Percentiles rank a stretch among this genome's conserved stretches.
These are phyloP conservation scores for Ceratocystiopsis brevicomis DNA, from an alignment of 2,329 filamentous ascomycete species.

Conservation along the genomic window DNA sequence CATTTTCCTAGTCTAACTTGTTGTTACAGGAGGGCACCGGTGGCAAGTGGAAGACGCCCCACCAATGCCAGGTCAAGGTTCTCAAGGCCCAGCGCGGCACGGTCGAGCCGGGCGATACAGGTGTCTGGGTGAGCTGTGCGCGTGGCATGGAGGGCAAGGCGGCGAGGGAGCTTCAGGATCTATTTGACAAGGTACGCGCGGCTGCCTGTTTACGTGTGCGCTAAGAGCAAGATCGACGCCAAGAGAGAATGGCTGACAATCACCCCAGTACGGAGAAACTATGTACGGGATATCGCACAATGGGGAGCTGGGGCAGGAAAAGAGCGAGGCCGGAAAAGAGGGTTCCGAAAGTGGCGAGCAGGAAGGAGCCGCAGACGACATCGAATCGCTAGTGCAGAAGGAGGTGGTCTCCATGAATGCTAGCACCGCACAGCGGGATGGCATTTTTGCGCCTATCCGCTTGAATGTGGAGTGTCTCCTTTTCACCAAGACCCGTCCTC, in stretches of 20 bases:
- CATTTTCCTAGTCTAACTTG: neutral
- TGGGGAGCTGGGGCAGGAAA: slow-evolving; percentile 11
- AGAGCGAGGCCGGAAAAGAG: neutral
- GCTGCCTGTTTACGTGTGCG: neutral
- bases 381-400: slow-evolving; percentile 52
- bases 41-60: slow-evolving; percentile 43
- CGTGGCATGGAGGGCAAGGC: slow-evolving; percentile 53
- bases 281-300: slow-evolving; percentile 32
- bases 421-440: slow-evolving; percentile 19
- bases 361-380: slow-evolving; percentile 33
- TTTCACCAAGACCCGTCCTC: slow-evolving; percentile 37
- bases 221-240: slow-evolving; percentile 8
- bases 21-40: slow-evolving; percentile 26
- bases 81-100: slow-evolving; percentile 23
- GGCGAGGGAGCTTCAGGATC: slow-evolving; percentile 42
- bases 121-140: slow-evolving; percentile 63
- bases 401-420: slow-evolving; percentile 47
- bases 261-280: slow-evolving; percentile 41
- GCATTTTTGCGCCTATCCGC: slow-evolving; percentile 32
- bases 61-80: slow-evolving; percentile 30
- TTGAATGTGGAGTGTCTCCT: slow-evolving; percentile 42
- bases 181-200: slow-evolving; percentile 43
- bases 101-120: slow-evolving; percentile 49
- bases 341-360: slow-evolving; percentile 12
- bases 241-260: no score